phyloP scores from a whole-genome alignment of 495 filamentous ascomycete genomes.

The Sordaria brevicollis region DNA sequence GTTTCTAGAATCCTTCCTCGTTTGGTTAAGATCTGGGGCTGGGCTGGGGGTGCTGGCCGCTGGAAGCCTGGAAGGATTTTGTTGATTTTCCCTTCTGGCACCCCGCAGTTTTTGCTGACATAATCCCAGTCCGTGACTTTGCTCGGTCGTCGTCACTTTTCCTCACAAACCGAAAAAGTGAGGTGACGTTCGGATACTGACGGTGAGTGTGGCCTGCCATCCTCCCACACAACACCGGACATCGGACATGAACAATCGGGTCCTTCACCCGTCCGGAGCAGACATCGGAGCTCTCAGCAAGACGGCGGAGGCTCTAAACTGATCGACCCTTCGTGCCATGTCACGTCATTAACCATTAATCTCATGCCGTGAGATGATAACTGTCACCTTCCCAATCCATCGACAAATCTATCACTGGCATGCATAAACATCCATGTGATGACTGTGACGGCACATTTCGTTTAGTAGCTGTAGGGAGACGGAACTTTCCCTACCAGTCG shows the following conservation, averaged over 20 bases:
- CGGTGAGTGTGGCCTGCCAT: background rate
- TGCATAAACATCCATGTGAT: background rate
- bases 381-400: background rate
- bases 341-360: background rate
- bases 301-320: background rate
- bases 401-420: background rate
- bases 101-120: background rate
- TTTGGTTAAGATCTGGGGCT: background rate
- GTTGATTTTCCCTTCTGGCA: background rate
- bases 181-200: background rate
- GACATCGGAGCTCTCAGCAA: background rate
- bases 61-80: no score
- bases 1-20: background rate
- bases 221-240: background rate
- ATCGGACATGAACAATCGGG: background rate
- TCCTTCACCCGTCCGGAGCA: background rate
- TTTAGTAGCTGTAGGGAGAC: no score
- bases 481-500: background rate
- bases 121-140: background rate
- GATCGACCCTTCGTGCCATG: background rate
- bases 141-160: background rate
- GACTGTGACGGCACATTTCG: background rate
- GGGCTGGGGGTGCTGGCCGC: no score
- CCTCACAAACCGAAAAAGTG: background rate
- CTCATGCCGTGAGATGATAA: background rate